Percentiles rank a stretch among this genome's conserved stretches.
Evolutionary conservation across 139 green algal genomes (phyloP).

Genomic region (Chlorella sorokiniana): DNA sequence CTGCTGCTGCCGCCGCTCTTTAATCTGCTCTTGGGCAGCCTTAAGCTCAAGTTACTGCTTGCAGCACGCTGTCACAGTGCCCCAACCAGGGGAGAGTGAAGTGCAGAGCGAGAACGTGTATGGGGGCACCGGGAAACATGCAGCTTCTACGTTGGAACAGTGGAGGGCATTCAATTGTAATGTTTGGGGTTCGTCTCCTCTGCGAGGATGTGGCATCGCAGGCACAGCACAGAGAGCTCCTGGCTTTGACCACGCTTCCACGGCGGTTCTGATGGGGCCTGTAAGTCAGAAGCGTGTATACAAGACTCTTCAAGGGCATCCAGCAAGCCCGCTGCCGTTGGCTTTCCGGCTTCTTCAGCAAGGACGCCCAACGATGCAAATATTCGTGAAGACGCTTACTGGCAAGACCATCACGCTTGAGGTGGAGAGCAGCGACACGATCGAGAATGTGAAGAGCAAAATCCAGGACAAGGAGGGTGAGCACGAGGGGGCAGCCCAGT

Average conservation of each 20-base stretch:
- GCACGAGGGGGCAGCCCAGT: not conserved
- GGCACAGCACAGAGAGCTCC: too few species aligned
- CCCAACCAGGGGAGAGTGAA: too few species aligned
- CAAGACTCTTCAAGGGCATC: too few species aligned
- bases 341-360: not conserved
- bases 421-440: slow-evolving; percentile 82
- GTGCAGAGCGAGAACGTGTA: not conserved
- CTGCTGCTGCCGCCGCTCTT: not conserved
- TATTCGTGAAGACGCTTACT: slow-evolving; percentile 88
- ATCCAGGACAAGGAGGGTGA: slow-evolving; percentile 95
- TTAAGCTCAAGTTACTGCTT: too few species aligned
- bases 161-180: too few species aligned
- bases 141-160: not conserved
- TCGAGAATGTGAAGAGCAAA: slow-evolving; percentile 95
- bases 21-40: not conserved
- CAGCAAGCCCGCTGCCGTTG: not conserved
- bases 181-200: too few species aligned
- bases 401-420: slow-evolving; percentile 96
- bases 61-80: too few species aligned
- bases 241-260: too few species aligned
- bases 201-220: too few species aligned
- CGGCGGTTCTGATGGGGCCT: too few species aligned
- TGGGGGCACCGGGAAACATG: not conserved
- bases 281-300: too few species aligned
- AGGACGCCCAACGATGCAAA: slow-evolving; percentile 73